phyloP scores from a whole-genome alignment of 306 rosid species.

The Dicorynia guianensis region DNA sequence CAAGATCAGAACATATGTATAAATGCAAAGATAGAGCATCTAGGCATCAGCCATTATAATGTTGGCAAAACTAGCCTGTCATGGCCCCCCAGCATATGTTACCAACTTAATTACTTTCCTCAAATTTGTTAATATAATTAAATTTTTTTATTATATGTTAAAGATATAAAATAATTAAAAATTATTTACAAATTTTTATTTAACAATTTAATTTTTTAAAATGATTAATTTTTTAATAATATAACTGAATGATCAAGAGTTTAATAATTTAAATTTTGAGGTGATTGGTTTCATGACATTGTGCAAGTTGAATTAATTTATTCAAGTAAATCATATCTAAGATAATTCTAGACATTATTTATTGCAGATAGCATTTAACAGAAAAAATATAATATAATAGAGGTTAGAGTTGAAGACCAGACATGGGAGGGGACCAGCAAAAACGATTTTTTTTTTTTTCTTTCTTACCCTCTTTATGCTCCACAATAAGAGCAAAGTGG shows the following conservation, averaged over 20 bases:
- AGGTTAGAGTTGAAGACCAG: slow-evolving; percentile 17
- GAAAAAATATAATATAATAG: slow-evolving; percentile 28
- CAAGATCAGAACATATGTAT: slow-evolving; percentile 38
- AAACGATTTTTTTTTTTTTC: slow-evolving; percentile 7
- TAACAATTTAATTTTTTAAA: too few relatives aligned
- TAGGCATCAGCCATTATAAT: slow-evolving; percentile 39
- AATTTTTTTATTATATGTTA: too few relatives aligned
- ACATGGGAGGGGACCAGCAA: slow-evolving; percentile 19
- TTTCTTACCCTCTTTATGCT: slow-evolving; percentile 35
- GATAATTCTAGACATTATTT: not conserved
- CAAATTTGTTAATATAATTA: too few relatives aligned
- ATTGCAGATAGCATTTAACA: slow-evolving; percentile 31
- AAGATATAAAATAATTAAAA: too few relatives aligned
- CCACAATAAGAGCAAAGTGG: slow-evolving; percentile 12
- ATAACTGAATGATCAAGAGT: too few relatives aligned
- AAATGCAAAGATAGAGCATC: slow-evolving; percentile 36
- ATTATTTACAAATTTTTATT: too few relatives aligned
- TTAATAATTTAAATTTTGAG: too few relatives aligned
- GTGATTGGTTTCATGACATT: too few relatives aligned
- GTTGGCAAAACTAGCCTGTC: slow-evolving; percentile 27
- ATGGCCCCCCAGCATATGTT: slow-evolving; percentile 31
- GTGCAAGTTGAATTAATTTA: not conserved
- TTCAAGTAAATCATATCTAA: not conserved
- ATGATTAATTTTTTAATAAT: too few relatives aligned
- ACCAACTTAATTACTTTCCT: slow-evolving; percentile 26